A percentile compares a stretch with the other conserved stretches of the same genome.
Evolutionary conservation across 1,284 basidiomycete species (phyloP).

Genomic region (Puccinia horiana): DNA sequence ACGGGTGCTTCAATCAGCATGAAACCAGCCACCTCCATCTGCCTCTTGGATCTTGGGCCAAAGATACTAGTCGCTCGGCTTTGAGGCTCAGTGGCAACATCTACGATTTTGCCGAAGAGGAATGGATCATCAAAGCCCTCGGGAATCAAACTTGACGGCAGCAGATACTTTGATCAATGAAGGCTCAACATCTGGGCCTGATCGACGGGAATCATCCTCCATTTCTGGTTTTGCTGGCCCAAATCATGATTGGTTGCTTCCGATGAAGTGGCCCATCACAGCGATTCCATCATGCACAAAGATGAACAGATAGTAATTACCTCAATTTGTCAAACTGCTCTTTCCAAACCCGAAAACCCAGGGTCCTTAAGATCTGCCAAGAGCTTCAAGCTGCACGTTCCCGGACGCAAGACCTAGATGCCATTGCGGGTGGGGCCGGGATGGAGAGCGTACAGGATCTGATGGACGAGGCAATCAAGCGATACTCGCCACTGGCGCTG

Average conservation of each 20-base stretch:
- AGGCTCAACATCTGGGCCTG: neutral
- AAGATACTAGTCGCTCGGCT: constrained; percentile 37
- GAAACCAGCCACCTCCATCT: constrained; percentile 22
- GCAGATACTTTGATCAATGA: neutral
- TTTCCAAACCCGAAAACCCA: constrained; percentile 6
- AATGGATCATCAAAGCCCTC: constrained; percentile 38
- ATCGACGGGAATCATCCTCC: neutral
- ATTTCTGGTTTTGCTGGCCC: neutral
- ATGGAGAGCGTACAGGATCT: constrained; percentile 57
- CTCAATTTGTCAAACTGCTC: constrained; percentile 11
- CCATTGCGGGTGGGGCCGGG: neutral
- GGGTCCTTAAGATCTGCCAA: constrained; percentile 16
- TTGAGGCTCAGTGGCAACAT: constrained; percentile 31
- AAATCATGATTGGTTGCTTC: constrained; percentile 6
- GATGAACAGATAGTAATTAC: constrained; percentile 32
- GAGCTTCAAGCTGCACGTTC: constrained; percentile 16
- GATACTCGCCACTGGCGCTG: no score
- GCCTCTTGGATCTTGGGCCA: constrained; percentile 32
- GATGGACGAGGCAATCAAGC: constrained; percentile 69
- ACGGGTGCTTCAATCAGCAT: no score
- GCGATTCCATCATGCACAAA: constrained; percentile 27
- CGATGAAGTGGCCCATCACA: neutral
- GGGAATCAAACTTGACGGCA: constrained; percentile 1
- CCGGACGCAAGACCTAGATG: neutral
- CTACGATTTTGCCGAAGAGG: constrained; percentile 46